Conservation (phyloP, 2,329 filamentous ascomycete species). For the Lachnellula suecica region DNA sequence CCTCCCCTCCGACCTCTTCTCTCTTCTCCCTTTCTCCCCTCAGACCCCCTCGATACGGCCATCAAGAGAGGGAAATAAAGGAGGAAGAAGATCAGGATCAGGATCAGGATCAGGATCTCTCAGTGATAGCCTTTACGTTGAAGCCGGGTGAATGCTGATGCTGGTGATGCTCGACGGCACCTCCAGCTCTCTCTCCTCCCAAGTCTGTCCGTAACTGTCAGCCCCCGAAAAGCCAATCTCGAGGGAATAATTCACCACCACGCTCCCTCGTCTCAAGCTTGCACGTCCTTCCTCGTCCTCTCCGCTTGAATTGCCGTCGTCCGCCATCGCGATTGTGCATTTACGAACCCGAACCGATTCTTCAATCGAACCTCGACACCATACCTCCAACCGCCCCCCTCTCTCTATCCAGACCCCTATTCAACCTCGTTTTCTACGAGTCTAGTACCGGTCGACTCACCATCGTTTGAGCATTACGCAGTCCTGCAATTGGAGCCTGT, state of each 20-base stretch:
- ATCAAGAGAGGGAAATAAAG: conserved; percentile 19
- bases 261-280: conserved; percentile 1
- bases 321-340: background rate
- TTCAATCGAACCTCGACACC: conserved; percentile 4
- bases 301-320: background rate
- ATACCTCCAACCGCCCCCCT: conserved; percentile 3
- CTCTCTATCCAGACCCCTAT: background rate
- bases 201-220: conserved; percentile 30
- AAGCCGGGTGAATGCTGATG: conserved; percentile 12
- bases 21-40: conserved; percentile 17
- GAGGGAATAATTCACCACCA: conserved; percentile 8
- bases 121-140: conserved; percentile 25
- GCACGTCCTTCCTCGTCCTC: background rate
- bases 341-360: background rate
- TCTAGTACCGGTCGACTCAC: conserved; percentile 10
- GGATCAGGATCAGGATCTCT: no score
- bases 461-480: conserved; percentile 11
- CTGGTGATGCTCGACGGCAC: conserved; percentile 14
- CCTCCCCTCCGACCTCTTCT: conserved; percentile 12
- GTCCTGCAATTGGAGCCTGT: conserved; percentile 5
- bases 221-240: conserved; percentile 14
- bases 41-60: conserved; percentile 16
- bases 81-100: no score
- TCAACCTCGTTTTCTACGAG: conserved; percentile 6
- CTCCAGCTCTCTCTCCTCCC: conserved; percentile 11